Conservation (phyloP, 2,329 filamentous ascomycete species). For the Ceratocystis albifundus region DNA sequence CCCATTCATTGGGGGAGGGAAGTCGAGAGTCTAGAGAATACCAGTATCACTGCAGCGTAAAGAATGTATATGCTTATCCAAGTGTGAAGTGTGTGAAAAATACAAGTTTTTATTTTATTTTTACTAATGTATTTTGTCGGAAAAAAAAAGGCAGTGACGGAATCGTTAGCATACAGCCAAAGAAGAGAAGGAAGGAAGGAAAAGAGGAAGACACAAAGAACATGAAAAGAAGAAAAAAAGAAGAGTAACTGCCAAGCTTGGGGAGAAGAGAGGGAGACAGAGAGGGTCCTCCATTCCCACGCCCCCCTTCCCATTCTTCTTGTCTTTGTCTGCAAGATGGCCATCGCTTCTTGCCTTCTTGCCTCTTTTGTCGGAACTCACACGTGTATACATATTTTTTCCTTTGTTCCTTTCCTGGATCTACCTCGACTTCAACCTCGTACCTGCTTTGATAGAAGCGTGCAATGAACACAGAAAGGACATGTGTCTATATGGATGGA, state of each 20-base stretch:
- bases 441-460: slow-evolving; percentile 1
- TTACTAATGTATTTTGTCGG: too few species aligned
- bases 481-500: neutral
- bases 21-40: too few species aligned
- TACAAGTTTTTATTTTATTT: too few species aligned
- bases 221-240: slow-evolving; percentile 4
- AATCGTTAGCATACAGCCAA: neutral
- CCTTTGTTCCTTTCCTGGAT: neutral
- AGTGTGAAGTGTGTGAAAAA: too few species aligned
- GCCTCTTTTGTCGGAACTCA: neutral
- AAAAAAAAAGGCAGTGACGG: neutral
- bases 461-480: neutral
- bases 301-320: neutral
- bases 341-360: neutral
- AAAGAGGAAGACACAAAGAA: slow-evolving; percentile 9
- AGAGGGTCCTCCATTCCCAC: neutral
- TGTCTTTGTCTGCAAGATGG: neutral
- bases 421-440: neutral
- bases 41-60: too few species aligned
- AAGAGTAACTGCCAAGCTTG: neutral
- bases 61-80: too few species aligned
- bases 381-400: slow-evolving; percentile 6
- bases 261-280: neutral
- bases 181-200: neutral
- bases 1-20: too few species aligned